Evolutionary conservation across 345 rosid species (phyloP).

Genomic region (Eucalyptus cloeziana): DNA sequence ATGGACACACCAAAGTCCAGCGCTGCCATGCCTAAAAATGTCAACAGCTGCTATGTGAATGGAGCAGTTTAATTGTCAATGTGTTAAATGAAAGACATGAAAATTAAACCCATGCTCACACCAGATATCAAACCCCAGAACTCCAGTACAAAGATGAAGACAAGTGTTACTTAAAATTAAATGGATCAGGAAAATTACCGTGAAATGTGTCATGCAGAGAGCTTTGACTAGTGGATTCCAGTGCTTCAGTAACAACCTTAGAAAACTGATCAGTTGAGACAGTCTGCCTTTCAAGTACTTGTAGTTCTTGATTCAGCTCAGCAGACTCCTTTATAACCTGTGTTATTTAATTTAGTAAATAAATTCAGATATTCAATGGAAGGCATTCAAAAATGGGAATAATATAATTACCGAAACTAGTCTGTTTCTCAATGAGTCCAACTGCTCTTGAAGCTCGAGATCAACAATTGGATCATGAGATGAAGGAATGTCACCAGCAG

Average conservation of each 20-base stretch:
- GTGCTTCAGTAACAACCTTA: constrained; percentile 38
- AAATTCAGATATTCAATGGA: not conserved
- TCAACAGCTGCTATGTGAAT: not conserved
- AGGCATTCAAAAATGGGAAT: not conserved
- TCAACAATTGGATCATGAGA: constrained; percentile 26
- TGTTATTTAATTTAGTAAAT: not conserved
- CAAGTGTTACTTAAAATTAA: not conserved
- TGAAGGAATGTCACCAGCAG: constrained; percentile 8
- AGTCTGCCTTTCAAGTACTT: constrained; percentile 39
- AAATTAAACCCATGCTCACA: not conserved
- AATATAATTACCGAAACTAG: constrained; percentile 39
- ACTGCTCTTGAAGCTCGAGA: constrained; percentile 40
- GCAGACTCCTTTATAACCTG: constrained; percentile 54
- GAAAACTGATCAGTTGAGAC: constrained; percentile 26
- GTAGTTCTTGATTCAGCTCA: constrained; percentile 50
- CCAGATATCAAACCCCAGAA: not conserved
- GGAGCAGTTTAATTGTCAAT: not conserved
- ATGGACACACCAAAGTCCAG: not conserved
- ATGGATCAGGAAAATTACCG: constrained; percentile 27
- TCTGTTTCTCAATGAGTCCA: constrained; percentile 54
- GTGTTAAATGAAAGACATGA: not conserved
- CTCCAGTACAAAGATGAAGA: not conserved
- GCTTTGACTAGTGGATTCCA: constrained; percentile 31
- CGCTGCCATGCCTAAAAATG: not conserved
- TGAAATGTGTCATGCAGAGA: constrained; percentile 33